These are phyloP conservation scores for Cercospora sp. DNA, from an alignment of 2,329 filamentous ascomycete genomes.

Conservation along the genomic window DNA sequence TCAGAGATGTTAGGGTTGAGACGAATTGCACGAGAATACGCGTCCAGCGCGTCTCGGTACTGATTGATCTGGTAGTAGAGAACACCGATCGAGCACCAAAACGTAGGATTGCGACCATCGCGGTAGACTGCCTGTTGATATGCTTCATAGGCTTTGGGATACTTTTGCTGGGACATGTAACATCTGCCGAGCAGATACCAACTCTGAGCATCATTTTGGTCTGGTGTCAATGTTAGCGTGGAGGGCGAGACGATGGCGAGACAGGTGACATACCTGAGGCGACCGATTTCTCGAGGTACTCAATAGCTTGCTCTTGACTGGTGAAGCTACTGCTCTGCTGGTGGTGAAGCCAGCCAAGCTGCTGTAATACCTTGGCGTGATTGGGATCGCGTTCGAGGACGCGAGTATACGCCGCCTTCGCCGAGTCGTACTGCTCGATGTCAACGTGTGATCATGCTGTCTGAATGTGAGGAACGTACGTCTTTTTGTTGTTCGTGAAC, in stretches of 20 bases:
- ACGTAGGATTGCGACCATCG: constrained; percentile 94
- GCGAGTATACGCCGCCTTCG: constrained; percentile 87
- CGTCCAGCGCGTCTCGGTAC: constrained; percentile 95
- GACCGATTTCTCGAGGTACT: constrained; percentile 96
- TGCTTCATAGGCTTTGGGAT: constrained; percentile 96
- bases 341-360: constrained; percentile 96
- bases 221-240: constrained; percentile 47
- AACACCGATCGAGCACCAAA: constrained; percentile 99
- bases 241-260: not conserved
- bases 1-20: constrained; percentile 98
- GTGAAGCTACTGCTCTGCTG: constrained; percentile 89
- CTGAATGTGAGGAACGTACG: constrained; percentile 57
- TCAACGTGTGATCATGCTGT: constrained; percentile 31
- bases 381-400: constrained; percentile 93
- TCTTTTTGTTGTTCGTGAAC: constrained; percentile 99
- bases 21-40: constrained; percentile 93
- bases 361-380: constrained; percentile 96
- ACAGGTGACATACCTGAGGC: constrained; percentile 68
- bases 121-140: constrained; percentile 99
- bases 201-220: constrained; percentile 93
- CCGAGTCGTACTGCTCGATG: constrained; percentile 74
- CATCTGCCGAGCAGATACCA: constrained; percentile 97
- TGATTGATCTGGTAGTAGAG: constrained; percentile 99
- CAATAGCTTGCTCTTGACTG: constrained; percentile 93
- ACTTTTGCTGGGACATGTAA: constrained; percentile 99